Conservation (phyloP, 176 grass and related monocot genomes). For the bread wheat (Triticum aestivum) region IWGSC_CS_RefSeq_v2.1 NC_057813.1:60250769-60251268, state of each 20-base stretch:
- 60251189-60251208: no score
- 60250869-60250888: not conserved
- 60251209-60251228: no score
- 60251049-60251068: not conserved
- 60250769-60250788: no score
- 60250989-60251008: slow-evolving; percentile 7
- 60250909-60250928: not conserved
- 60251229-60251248: slow-evolving; percentile 76
- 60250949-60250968: slow-evolving; percentile 12
- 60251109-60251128: not conserved
- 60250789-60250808: no score
- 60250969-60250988: slow-evolving; percentile 15
- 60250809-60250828: no score
- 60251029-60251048: not conserved
- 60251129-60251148: no score
- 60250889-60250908: not conserved
- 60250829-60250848: not conserved
- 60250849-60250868: not conserved
- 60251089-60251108: slow-evolving; percentile 11
- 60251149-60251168: no score
- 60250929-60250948: slow-evolving; percentile 4
- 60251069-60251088: not conserved
- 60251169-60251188: no score
- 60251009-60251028: not conserved
- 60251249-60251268: slow-evolving; percentile 84